A percentile compares a stretch with the other conserved stretches of the same genome.
Evolutionary conservation across 202 grass and related monocot species (phyloP).

Genomic region (Miscanthus sacchariflorus): DNA sequence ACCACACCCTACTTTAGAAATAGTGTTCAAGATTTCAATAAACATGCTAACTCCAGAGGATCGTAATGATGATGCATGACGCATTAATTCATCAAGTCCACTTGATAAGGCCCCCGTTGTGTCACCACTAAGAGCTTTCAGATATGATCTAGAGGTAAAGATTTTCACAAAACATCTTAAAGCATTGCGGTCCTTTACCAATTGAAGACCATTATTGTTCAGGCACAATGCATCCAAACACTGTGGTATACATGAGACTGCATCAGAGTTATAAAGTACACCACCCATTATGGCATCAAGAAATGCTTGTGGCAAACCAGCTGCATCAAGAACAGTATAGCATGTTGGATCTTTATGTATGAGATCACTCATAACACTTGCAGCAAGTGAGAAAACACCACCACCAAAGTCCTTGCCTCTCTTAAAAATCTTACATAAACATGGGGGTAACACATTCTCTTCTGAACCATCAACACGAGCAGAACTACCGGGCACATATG

Average conservation of each 20-base stretch:
- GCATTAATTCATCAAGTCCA: slow-evolving; percentile 86
- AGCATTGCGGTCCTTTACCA: slow-evolving; percentile 72
- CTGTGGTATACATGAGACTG: slow-evolving; percentile 75
- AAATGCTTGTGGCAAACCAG: slow-evolving; percentile 76
- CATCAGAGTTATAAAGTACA: slow-evolving; percentile 70
- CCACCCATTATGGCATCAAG: slow-evolving; percentile 74
- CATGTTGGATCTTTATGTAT: slow-evolving; percentile 95
- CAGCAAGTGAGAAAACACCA: slow-evolving; percentile 80
- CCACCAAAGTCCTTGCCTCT: slow-evolving; percentile 81
- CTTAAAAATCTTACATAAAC: slow-evolving; percentile 80
- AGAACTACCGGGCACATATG: slow-evolving; percentile 76
- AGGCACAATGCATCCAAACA: slow-evolving; percentile 84
- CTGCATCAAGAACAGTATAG: slow-evolving; percentile 75
- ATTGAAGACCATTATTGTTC: slow-evolving; percentile 72
- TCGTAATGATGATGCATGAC: slow-evolving; percentile 67
- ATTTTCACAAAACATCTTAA: slow-evolving; percentile 78
- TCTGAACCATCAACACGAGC: slow-evolving; percentile 78
- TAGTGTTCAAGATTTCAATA: slow-evolving; percentile 76
- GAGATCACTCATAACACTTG: slow-evolving; percentile 85
- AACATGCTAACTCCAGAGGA: slow-evolving; percentile 78
- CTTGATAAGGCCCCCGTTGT: slow-evolving; percentile 65
- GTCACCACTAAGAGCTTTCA: slow-evolving; percentile 72
- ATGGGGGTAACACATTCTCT: slow-evolving; percentile 72
- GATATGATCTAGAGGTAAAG: slow-evolving; percentile 76
- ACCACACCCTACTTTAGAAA: slow-evolving; percentile 62